phyloP scores from a whole-genome alignment of 305 asterid genomes.

The Withania somnifera region DNA sequence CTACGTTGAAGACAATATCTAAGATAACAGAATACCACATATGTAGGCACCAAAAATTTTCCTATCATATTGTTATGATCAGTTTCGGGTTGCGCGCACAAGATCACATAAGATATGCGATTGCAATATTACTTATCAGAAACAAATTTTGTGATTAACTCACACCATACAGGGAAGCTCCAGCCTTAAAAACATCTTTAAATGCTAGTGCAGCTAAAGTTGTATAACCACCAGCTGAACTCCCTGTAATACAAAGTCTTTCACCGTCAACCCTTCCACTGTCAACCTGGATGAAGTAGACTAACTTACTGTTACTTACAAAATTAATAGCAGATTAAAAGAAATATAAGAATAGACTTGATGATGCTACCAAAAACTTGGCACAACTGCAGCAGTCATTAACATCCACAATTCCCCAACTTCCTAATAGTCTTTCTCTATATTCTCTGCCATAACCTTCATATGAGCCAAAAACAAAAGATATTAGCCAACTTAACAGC shows the following conservation, averaged over 20 bases:
- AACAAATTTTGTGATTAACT: constrained; percentile 25
- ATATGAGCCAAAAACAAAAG: constrained; percentile 1
- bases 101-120: background rate
- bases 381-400: constrained; percentile 97
- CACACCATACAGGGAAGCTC: constrained; percentile 92
- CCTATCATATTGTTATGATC: background rate
- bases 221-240: constrained; percentile 99
- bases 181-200: constrained; percentile 73
- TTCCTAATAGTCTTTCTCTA: constrained; percentile 73
- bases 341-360: background rate
- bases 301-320: constrained; percentile 1
- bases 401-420: constrained; percentile 91
- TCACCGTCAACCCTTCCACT: constrained; percentile 78
- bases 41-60: background rate
- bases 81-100: background rate
- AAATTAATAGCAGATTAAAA: background rate
- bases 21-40: background rate
- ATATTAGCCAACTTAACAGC: background rate
- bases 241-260: constrained; percentile 86
- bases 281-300: constrained; percentile 46
- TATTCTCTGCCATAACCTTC: constrained; percentile 92
- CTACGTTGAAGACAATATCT: background rate
- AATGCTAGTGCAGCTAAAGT: constrained; percentile 95
- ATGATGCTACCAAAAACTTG: constrained; percentile 55
- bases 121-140: background rate